Evolutionary conservation across 139 green algal species (phyloP).

Genomic region (Tetradesmus obliquus): DNA sequence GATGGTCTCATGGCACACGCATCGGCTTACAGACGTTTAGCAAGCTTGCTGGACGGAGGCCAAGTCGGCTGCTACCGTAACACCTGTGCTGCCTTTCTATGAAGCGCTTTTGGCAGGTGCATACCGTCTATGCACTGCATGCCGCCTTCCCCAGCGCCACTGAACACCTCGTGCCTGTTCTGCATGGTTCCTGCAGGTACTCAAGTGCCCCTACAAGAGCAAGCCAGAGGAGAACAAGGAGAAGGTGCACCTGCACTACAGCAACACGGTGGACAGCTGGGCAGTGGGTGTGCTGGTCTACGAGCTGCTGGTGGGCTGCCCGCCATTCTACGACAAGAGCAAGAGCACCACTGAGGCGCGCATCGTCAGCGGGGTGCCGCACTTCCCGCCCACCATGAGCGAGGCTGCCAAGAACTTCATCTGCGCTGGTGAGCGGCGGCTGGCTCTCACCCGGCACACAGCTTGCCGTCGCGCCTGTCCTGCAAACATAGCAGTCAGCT

Average conservation of each 20-base stretch:
- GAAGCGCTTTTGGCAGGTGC: background rate
- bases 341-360: constrained; percentile 62
- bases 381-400: constrained; percentile 47
- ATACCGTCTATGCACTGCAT: no score
- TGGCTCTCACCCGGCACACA: background rate
- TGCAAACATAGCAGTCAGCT: background rate
- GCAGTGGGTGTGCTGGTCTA: constrained; percentile 89
- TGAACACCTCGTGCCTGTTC: background rate
- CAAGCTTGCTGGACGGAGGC: no score
- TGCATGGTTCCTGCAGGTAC: constrained; percentile 29
- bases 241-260: constrained; percentile 66
- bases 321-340: constrained; percentile 80
- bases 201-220: constrained; percentile 76
- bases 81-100: no score
- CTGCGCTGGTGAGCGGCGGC: constrained; percentile 23
- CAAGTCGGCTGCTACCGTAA: no score
- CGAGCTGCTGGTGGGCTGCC: constrained; percentile 86
- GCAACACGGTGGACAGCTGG: constrained; percentile 86
- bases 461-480: background rate
- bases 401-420: constrained; percentile 60
- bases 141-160: background rate
- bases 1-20: no score
- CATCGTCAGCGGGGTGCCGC: constrained; percentile 51
- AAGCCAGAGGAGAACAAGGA: constrained; percentile 81
- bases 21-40: no score